phyloP scores from a whole-genome alignment of 2,329 filamentous ascomycete species.

The Phaeosphaeria sp. region DNA sequence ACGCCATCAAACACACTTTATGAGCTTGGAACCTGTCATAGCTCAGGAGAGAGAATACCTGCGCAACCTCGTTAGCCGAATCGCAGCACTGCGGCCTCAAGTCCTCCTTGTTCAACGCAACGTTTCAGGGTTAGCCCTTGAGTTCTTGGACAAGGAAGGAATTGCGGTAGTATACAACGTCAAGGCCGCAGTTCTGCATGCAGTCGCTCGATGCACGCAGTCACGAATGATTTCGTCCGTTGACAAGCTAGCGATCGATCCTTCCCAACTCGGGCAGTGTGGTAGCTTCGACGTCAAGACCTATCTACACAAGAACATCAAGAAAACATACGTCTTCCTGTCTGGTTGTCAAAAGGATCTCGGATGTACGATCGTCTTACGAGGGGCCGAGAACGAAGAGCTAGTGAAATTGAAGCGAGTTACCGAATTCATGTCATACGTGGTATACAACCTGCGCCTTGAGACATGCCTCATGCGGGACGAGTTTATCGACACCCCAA shows the following conservation, averaged over 20 bases:
- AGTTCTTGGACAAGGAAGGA: conserved; percentile 84
- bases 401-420: conserved; percentile 87
- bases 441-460: conserved; percentile 95
- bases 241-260: conserved; percentile 83
- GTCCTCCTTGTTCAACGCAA: conserved; percentile 91
- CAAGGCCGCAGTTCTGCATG: conserved; percentile 93
- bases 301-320: conserved; percentile 81
- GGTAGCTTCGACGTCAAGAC: conserved; percentile 94
- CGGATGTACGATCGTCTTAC: conserved; percentile 91
- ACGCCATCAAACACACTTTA: conserved; percentile 90
- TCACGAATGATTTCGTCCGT: conserved; percentile 93
- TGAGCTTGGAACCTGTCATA: conserved; percentile 97
- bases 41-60: conserved; percentile 95
- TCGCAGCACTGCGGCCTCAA: conserved; percentile 82
- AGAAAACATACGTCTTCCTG: conserved; percentile 95
- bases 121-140: conserved; percentile 87
- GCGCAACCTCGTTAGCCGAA: conserved; percentile 87
- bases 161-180: conserved; percentile 97
- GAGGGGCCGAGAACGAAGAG: conserved; percentile 75
- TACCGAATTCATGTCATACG: conserved; percentile 98
- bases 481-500: conserved; percentile 84
- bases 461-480: conserved; percentile 95
- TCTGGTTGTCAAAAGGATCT: conserved; percentile 89
- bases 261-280: conserved; percentile 78
- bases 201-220: conserved; percentile 89